Conservation (phyloP, 371 early-diverging fungal genomes). For the Mortierella polycephala region DNA sequence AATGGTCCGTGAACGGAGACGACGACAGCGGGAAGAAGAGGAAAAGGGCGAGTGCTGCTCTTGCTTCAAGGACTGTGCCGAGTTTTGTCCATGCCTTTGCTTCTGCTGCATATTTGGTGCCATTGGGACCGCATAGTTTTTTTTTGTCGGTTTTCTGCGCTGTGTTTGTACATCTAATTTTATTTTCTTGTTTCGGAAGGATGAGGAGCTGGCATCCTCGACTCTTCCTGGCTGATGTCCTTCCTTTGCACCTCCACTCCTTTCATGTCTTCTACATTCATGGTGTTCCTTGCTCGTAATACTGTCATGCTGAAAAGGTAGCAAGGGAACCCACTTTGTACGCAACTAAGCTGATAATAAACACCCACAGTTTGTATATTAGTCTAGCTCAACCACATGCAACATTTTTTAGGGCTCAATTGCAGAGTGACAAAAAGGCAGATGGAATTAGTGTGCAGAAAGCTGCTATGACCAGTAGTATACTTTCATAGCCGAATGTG, state of each 20-base stretch:
- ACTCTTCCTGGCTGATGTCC: not conserved
- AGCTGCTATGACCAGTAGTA: too few relatives aligned
- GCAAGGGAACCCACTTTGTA: too few relatives aligned
- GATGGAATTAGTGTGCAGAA: too few relatives aligned
- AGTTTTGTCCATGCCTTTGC: conserved; percentile 48
- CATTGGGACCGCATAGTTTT: conserved; percentile 11
- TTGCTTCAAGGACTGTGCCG: conserved; percentile 34
- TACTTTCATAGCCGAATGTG: too few relatives aligned
- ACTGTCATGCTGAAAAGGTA: too few relatives aligned
- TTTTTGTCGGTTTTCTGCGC: not conserved
- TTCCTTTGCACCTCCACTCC: not conserved
- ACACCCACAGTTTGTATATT: too few relatives aligned
- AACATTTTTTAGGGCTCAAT: too few relatives aligned
- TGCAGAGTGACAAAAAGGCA: too few relatives aligned
- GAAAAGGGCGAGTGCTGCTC: conserved; percentile 27
- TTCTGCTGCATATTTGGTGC: conserved; percentile 50
- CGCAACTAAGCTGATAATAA: too few relatives aligned
- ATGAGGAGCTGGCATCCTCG: not conserved
- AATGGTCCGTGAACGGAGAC: conserved; percentile 12
- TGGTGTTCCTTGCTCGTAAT: too few relatives aligned
- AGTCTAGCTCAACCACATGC: too few relatives aligned
- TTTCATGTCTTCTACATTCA: too few relatives aligned
- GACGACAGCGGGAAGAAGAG: conserved; percentile 20
- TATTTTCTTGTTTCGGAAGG: not conserved
- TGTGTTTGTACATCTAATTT: not conserved